A percentile compares a stretch with the other conserved stretches of the same genome.
These are phyloP conservation scores for Fusarium scirpi DNA, from an alignment of 2,329 filamentous ascomycete species.

Conservation along the genomic window DNA sequence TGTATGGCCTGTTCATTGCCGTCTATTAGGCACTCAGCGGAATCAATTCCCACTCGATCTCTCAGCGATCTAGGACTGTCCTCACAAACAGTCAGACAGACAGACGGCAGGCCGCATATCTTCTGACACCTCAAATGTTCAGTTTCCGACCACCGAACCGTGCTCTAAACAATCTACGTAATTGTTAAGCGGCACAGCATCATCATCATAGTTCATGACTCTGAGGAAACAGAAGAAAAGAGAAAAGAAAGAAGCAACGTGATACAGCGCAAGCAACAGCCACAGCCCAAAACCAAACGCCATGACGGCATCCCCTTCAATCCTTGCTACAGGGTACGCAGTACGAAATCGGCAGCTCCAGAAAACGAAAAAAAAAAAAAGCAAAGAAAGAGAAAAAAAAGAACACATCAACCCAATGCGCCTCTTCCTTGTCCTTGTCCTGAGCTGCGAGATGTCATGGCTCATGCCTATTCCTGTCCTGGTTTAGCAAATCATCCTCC, in stretches of 20 bases:
- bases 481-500: background rate
- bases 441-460: slow-evolving; percentile 32
- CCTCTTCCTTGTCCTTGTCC: slow-evolving; percentile 1
- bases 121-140: slow-evolving; percentile 21
- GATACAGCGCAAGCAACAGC: slow-evolving; percentile 14
- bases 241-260: slow-evolving; percentile 32
- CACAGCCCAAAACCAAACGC: slow-evolving; percentile 7
- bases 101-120: slow-evolving; percentile 29
- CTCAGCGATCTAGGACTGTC: slow-evolving; percentile 20
- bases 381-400: background rate
- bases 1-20: slow-evolving; percentile 1
- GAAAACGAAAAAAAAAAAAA: slow-evolving; percentile 30
- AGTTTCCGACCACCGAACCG: slow-evolving; percentile 11
- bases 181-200: slow-evolving; percentile 21
- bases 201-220: slow-evolving; percentile 29
- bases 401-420: background rate
- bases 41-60: slow-evolving; percentile 3
- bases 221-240: slow-evolving; percentile 23
- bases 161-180: slow-evolving; percentile 32
- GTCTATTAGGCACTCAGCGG: background rate
- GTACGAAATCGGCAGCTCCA: slow-evolving; percentile 3
- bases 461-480: slow-evolving; percentile 5
- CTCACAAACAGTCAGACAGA: slow-evolving; percentile 7
- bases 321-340: slow-evolving; percentile 31
- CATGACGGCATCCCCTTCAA: slow-evolving; percentile 37